Evolutionary conservation across 306 rosid species (phyloP).

Genomic region (Glycine tomentella): DNA sequence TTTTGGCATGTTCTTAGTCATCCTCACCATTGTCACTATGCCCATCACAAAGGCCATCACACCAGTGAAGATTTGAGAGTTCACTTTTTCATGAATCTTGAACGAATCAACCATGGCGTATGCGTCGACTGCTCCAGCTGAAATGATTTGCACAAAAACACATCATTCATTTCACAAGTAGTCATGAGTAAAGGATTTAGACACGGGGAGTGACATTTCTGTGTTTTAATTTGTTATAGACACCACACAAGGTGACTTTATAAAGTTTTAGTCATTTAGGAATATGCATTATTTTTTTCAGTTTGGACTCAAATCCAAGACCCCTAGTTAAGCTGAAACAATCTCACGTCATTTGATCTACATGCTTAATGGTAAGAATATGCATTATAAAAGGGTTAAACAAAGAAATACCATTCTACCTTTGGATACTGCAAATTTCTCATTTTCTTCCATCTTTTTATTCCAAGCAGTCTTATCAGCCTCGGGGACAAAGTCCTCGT

Average conservation of each 20-base stretch:
- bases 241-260: too few relatives aligned
- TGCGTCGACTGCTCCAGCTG: conserved; percentile 36
- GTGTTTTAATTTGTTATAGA: too few relatives aligned
- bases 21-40: conserved; percentile 73
- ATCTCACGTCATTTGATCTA: too few relatives aligned
- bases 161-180: too few relatives aligned
- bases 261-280: too few relatives aligned
- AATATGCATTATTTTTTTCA: too few relatives aligned
- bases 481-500: conserved; percentile 36
- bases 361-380: neutral
- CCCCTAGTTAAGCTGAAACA: too few relatives aligned
- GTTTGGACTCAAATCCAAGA: too few relatives aligned
- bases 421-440: conserved; percentile 50
- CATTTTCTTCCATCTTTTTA: conserved; percentile 43
- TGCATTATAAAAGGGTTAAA: neutral
- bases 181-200: neutral
- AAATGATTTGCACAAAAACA: too few relatives aligned
- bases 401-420: conserved; percentile 50
- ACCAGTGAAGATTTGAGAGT: conserved; percentile 66
- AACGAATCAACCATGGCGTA: conserved; percentile 50
- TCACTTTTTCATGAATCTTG: conserved; percentile 60
- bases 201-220: neutral
- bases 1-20: conserved; percentile 80
- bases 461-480: conserved; percentile 58
- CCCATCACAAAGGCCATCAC: conserved; percentile 85